Conservation (phyloP, 208 protist genomes). For the Leishmania aethiopica region DNA sequence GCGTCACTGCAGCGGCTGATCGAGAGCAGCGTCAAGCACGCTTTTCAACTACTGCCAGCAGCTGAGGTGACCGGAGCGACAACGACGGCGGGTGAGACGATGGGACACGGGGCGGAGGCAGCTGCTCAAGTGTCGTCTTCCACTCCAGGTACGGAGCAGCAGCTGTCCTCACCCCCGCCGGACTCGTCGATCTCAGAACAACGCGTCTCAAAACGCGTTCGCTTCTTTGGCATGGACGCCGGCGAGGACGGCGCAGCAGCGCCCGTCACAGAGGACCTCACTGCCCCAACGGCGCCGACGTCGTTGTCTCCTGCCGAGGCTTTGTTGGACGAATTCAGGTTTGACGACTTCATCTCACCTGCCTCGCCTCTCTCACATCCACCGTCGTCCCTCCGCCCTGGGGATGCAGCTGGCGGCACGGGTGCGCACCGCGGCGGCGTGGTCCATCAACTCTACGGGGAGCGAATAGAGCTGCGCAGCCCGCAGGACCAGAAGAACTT, state of each 20-base stretch:
- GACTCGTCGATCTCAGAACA: neutral
- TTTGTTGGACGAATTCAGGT: constrained; percentile 27
- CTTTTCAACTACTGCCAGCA: constrained; percentile 46
- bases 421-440: constrained; percentile 4
- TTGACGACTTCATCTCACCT: constrained; percentile 24
- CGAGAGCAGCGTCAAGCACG: constrained; percentile 72
- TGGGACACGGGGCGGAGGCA: neutral
- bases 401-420: neutral
- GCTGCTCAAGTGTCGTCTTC: constrained; percentile 1
- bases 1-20: constrained; percentile 79
- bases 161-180: neutral
- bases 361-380: neutral
- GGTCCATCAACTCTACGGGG: constrained; percentile 56
- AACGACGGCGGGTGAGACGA: neutral
- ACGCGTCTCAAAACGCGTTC: constrained; percentile 62
- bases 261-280: neutral
- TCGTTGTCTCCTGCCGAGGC: neutral
- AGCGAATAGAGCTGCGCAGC: constrained; percentile 50
- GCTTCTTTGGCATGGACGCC: constrained; percentile 58
- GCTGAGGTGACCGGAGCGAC: neutral
- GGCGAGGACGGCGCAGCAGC: constrained; percentile 10
- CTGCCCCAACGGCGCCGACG: neutral
- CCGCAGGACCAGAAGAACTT: constrained; percentile 66
- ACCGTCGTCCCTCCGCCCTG: neutral
- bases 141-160: neutral